These are phyloP conservation scores for Paraglomus occultum DNA, from an alignment of 192 early-diverging fungal genomes.

Conservation along the genomic window DNA sequence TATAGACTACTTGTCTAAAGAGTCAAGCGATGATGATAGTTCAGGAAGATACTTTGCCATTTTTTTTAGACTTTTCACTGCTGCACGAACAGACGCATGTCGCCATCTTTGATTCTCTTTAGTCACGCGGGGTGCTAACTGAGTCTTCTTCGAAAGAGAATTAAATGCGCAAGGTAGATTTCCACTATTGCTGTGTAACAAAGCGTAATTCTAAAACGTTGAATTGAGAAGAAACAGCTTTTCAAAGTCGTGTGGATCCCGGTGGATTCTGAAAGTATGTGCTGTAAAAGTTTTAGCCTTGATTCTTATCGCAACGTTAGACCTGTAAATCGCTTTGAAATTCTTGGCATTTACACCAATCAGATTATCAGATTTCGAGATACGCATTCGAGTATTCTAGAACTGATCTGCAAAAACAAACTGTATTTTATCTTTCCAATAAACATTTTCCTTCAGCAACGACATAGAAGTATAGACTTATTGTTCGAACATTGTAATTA, in stretches of 20 bases:
- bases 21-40: constrained; percentile 1
- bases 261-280: constrained; percentile 13
- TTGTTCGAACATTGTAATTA: too few species aligned
- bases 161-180: constrained; percentile 2
- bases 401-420: too few species aligned
- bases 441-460: too few species aligned
- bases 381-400: too few species aligned
- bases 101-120: constrained; percentile 8
- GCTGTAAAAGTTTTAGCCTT: constrained; percentile 17
- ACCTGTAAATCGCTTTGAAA: neutral
- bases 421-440: too few species aligned
- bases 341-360: too few species aligned
- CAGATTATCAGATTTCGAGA: too few species aligned
- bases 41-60: too few species aligned
- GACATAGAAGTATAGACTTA: too few species aligned
- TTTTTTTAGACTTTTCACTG: neutral
- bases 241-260: constrained; percentile 10
- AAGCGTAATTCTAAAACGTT: neutral
- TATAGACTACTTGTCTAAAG: constrained; percentile 15
- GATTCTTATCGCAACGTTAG: neutral
- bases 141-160: constrained; percentile 3
- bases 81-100: constrained; percentile 12
- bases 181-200: neutral
- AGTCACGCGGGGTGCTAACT: neutral
- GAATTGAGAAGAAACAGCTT: constrained; percentile 9